Evolutionary conservation across 768 basidiomycete species (phyloP), one percentile per base, ranked within the genome.

Genomic region (Auricularia heimuer): DNA sequence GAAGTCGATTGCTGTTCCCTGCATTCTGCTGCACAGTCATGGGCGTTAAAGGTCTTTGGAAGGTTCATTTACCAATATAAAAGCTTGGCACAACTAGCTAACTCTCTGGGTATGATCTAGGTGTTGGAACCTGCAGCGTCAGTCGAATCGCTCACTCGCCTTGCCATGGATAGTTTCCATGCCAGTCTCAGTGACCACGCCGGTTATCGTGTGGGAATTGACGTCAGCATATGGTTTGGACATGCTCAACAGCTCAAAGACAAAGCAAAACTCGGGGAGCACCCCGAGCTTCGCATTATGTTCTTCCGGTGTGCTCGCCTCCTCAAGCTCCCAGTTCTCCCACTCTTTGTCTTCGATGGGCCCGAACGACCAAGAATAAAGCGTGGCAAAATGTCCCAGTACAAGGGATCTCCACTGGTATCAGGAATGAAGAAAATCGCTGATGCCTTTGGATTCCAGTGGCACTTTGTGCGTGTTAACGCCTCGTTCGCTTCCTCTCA

Each of bases 311-410:
- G 92, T 73, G 85, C 87, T 47, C 84, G 83, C 29, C 82, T 97
- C 2, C 83, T 91, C 73, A 83, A 81, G 64, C 81, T 86, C 3
- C 92, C 94, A 0, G 85, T 96, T 68, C 81, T 94, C 11, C 92
- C 92, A 0, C 81, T 97, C 12, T 95, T 96, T 73, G 90, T 96
- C 3, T 97, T 96, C 71, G 93, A 97, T 74, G 94, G 94, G 0
- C 90, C 90, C 0, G 83, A 86, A 66, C 83, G 94, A 66, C 94
- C 94, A 2, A 82, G 84, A 24, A 74, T 88, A 67, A 97, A 97
- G 76, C 73, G 81, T 16, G 76, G 77, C 45, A 82, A 71, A 61
- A 37, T 65, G 63, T 51, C 47, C 4, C 64, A 67, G 54, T 66
- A 66, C 63, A 70, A 74, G 67, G 67, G 69, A 66, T 61, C 67